Conservation (phyloP, 352 stramenopile species). For the Pythium aristosporum region DNA sequence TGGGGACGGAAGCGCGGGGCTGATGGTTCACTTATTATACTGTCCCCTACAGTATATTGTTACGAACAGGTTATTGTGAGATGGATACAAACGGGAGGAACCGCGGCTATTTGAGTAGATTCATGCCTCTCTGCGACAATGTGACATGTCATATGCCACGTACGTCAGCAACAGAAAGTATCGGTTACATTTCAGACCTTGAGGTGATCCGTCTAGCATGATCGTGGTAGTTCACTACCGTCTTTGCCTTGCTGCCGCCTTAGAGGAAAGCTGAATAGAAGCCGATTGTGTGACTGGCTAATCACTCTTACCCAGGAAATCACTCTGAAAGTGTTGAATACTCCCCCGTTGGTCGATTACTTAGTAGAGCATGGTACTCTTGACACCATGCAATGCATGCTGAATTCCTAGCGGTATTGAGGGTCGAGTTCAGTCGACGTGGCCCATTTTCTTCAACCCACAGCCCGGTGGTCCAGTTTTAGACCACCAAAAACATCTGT, state of each 20-base stretch:
- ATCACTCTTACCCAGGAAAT: background rate
- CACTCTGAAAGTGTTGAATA: too few species aligned
- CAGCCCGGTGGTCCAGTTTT: background rate
- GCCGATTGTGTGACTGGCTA: background rate
- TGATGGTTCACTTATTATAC: conserved; percentile 5
- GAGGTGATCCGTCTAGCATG: background rate
- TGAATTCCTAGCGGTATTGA: too few species aligned
- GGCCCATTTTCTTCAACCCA: background rate
- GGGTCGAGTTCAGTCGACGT: background rate
- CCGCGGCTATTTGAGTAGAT: conserved; percentile 6
- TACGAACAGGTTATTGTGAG: conserved; percentile 11
- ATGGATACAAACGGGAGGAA: background rate
- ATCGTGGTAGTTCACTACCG: too few species aligned
- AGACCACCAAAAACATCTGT: conserved; percentile 9
- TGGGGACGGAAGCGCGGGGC: background rate
- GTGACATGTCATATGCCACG: conserved; percentile 6
- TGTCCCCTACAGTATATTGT: conserved; percentile 11
- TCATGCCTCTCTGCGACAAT: background rate
- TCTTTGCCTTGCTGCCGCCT: background rate
- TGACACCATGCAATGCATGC: background rate
- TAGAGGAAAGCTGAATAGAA: background rate
- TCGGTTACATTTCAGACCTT: background rate
- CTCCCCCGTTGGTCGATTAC: too few species aligned
- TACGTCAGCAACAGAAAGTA: conserved; percentile 1
- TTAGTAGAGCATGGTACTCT: too few species aligned